These are phyloP conservation scores for Ophiosphaerella herpotricha DNA, from an alignment of 2,329 filamentous ascomycete genomes.

Conservation along the genomic window DNA sequence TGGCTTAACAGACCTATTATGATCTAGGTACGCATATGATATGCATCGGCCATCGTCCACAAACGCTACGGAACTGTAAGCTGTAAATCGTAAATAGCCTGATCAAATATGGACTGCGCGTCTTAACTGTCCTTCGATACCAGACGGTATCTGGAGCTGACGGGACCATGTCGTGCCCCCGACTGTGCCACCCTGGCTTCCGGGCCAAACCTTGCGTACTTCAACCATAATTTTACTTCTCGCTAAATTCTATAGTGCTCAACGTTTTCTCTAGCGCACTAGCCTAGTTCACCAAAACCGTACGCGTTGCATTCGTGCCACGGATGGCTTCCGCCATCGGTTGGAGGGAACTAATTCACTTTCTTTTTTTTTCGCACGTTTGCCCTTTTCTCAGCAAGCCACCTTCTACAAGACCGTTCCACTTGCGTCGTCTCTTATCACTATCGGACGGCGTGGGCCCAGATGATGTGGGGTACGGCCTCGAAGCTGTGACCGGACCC, in stretches of 20 bases:
- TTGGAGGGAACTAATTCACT: conserved; percentile 11
- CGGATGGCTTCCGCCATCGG: conserved; percentile 7
- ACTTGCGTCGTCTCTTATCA: conserved; percentile 6
- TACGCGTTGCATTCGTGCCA: conserved; percentile 7
- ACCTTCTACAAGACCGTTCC: conserved; percentile 5
- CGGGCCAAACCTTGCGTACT: conserved; percentile 10
- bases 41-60: conserved; percentile 8
- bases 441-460: conserved; percentile 6
- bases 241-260: conserved; percentile 3
- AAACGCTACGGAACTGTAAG: conserved; percentile 12
- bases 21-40: conserved; percentile 18
- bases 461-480: conserved; percentile 13
- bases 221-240: conserved; percentile 18
- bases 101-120: not conserved
- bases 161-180: conserved; percentile 9
- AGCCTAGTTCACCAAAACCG: not conserved
- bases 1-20: conserved; percentile 7
- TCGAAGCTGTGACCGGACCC: conserved; percentile 6
- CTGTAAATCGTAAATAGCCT: conserved; percentile 9
- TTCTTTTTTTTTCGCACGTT: conserved; percentile 6
- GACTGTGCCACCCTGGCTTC: conserved; percentile 6
- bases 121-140: conserved; percentile 6
- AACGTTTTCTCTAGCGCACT: conserved; percentile 1
- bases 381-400: conserved; percentile 8
- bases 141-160: conserved; percentile 3